Evolutionary conservation across 1,284 basidiomycete genomes (phyloP), one percentile per base, ranked within the genome.

Genomic region (Waitea zeae): DNA sequence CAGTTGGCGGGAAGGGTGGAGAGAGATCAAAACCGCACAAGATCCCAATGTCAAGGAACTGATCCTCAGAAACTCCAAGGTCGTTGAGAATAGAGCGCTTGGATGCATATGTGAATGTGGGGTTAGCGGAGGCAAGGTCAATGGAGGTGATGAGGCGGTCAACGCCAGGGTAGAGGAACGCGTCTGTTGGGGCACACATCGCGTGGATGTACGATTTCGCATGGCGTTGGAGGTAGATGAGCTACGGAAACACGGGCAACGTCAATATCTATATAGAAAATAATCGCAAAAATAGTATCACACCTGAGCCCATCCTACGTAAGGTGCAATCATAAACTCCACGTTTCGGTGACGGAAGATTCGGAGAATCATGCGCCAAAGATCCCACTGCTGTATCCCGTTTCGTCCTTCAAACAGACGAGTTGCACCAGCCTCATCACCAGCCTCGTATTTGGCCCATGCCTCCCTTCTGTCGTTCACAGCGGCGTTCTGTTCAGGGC

Each of bases 311-410:
- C 83, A 86, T 29, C 89, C 78, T 34, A 89, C 64, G 56, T 98
- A 98, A 6, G 93, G 93, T 26, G 95, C 92, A 41, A 97, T 76
- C 31, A 98, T 67, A 52, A 92, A 97, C 58, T 98, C 93, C 42
- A 96, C 89, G 47, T 89, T 87, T 30, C 93, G 67, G 57, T 96
- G 87, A 52, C 89, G 77, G 57, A 98, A 95, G 40, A 93, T 82
- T 38, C 92, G 69, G 44, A 96, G 62, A 12, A 97, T 79, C 59
- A 84, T 74, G 47, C 92, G 75, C 71, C 95, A 86, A 15, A 97
- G 64, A 56, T 98, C 93, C 66, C 79, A 84, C 46, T 86, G 81
- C 39, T 66, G 62, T 36, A 80, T 50, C 40, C 64, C 61, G 44
- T 67, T 71, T 38, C 80, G 61, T 9, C 70, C 67, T 37, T 87